Evolutionary conservation across 108 stramenopile species (phyloP).

Genomic region (Skeletonema tropicum): DNA sequence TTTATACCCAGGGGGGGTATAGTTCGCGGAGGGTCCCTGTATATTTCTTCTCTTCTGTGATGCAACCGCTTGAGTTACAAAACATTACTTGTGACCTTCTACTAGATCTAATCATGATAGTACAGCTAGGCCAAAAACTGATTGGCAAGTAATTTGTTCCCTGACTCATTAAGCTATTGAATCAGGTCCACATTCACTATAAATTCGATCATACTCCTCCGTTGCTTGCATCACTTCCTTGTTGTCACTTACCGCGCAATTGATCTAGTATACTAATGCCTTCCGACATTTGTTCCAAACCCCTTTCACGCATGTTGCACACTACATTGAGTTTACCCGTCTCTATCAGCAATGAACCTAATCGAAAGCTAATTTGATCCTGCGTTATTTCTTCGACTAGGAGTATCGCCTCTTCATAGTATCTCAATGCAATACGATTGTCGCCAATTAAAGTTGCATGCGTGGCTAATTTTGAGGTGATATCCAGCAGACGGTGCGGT

Average conservation of each 20-base stretch:
- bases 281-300: conserved; percentile 11
- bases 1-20: too few relatives aligned
- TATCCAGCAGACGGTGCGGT: conserved; percentile 2
- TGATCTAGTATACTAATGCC: neutral
- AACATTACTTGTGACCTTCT: too few relatives aligned
- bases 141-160: neutral
- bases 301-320: conserved; percentile 2
- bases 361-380: conserved; percentile 1
- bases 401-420: conserved; percentile 18
- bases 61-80: too few relatives aligned
- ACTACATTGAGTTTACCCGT: conserved; percentile 9
- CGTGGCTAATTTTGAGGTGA: conserved; percentile 8
- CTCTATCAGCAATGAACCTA: conserved; percentile 7
- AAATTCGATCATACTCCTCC: conserved; percentile 2
- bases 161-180: neutral
- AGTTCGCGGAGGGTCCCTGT: too few relatives aligned
- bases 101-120: too few relatives aligned
- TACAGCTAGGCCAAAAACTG: too few relatives aligned
- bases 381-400: conserved; percentile 1
- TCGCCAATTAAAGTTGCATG: conserved; percentile 9
- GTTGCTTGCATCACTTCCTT: neutral
- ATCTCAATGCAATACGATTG: conserved; percentile 6
- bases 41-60: too few relatives aligned
- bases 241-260: conserved; percentile 2
- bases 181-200: neutral